Percentiles rank a stretch among this genome's conserved stretches.
phyloP scores from a whole-genome alignment of 257 asterid genomes.

The Ligustrum vulgare region DNA sequence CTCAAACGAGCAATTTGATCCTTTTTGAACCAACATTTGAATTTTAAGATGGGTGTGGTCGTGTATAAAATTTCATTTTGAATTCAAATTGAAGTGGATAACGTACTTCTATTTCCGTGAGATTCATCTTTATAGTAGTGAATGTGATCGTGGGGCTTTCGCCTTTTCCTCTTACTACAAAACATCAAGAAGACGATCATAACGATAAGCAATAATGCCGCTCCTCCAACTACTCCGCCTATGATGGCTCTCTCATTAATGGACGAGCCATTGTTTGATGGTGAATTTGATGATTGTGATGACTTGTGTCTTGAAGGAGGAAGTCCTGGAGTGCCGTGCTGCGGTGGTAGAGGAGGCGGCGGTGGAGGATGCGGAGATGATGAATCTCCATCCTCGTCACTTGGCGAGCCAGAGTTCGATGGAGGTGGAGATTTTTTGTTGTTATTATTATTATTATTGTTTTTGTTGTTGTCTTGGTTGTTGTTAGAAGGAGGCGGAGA shows the following conservation, averaged over 20 bases:
- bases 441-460: slow-evolving; percentile 4
- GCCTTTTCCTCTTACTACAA: slow-evolving; percentile 46
- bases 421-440: slow-evolving; percentile 28
- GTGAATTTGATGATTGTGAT: slow-evolving; percentile 17
- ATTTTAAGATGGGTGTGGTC: no score
- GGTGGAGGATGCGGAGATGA: slow-evolving; percentile 26
- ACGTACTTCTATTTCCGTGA: slow-evolving; percentile 44
- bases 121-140: slow-evolving; percentile 55
- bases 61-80: not conserved
- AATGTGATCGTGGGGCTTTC: slow-evolving; percentile 53
- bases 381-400: slow-evolving; percentile 18
- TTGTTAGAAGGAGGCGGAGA: slow-evolving; percentile 19
- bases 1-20: not conserved
- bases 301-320: slow-evolving; percentile 21
- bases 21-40: no score
- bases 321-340: slow-evolving; percentile 24
- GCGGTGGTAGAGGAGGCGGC: slow-evolving; percentile 22
- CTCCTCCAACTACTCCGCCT: slow-evolving; percentile 67
- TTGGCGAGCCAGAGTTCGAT: slow-evolving; percentile 23
- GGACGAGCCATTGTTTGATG: slow-evolving; percentile 22
- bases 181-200: slow-evolving; percentile 42
- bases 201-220: slow-evolving; percentile 47
- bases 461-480: slow-evolving; percentile 14
- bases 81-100: not conserved
- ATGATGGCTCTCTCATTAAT: slow-evolving; percentile 30